Evolutionary conservation across 192 early-diverging fungal species (phyloP), one percentile per base, ranked within the genome.

Genomic region (Linnemannia zychae): DNA sequence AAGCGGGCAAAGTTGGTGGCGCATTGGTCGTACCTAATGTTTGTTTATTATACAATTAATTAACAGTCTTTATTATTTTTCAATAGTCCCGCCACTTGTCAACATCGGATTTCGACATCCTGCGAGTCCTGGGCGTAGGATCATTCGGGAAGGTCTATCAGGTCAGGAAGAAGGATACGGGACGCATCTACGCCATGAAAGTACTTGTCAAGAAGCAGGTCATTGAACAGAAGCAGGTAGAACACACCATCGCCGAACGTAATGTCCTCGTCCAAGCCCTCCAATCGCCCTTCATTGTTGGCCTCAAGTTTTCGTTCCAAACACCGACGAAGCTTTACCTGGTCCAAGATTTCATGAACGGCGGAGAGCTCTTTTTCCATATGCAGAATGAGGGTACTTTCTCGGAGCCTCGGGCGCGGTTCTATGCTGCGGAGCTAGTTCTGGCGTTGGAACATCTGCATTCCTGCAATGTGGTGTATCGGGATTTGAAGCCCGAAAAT

Each of bases 161-260:
- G 74, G 96, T 95, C 71, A 78, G 91, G 46, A 96, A 96, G 71
- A 94, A 91, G 78, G 94, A 96, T 78, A 95, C 96, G 0, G 91
- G 91, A 68, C 91, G 94, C 68, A 93, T 95, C 20, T 96, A 96
- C 72, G 95, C 95, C 40, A 95, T 96, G 94, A 96, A 96, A 75
- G 92, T 96, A 13, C 90, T 96, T 4, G 88, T 90, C 66, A 96
- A 96, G 81, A 90, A 91, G 83, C 91, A 94, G 50, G 89, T 96
- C 63, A 91, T 96, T 38, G 91, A 92, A 76, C 91, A 93, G 60
- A 92, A 95, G 72, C 94, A 95, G 79, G 87, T 96, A 33, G 90
- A 87, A 63, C 95, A 96, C 76, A 96, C 95, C 12, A 82, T 96
- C 2, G 90, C 94, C 0, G 95, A 96, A 80, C 91, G 94, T 38